Evolutionary conservation across 2,329 filamentous ascomycete species (phyloP), one percentile per base, ranked within the genome.

Genomic region (Sporothrix sp.): DNA sequence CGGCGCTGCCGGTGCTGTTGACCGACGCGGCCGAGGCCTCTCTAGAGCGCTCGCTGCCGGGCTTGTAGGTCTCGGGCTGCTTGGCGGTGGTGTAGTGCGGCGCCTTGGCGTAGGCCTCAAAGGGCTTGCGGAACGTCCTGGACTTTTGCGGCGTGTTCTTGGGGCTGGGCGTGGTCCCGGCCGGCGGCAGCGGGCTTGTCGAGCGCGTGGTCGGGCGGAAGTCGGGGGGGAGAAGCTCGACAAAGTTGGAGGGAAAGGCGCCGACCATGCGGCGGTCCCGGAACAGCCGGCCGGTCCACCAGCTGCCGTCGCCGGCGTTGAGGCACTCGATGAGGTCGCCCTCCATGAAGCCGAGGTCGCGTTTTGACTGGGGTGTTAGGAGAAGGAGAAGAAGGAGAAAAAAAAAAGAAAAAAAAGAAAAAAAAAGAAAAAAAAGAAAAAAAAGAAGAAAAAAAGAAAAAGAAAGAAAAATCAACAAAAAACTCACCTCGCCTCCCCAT

Each of bases 291-390:
- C 93, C 93, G 69, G 90, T 95, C 93, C 93, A 98, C 93, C 93
- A 98, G 42, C 87, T 90, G 48, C 93, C 93, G 69, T 98, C 93
- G 56, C 93, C 93, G 18, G 93, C 93, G 66, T 98, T 98, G 48
- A 98, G 75, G 63, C 91, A 96, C 78, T 98, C 93, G 65, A 98
- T 98, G 58, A 98, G 70, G 68, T 98, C 93, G 57, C 93, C 93
- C 68, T 98, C 93, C 59, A 98, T 85, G 68, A 98, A 98, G 14
- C 93, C 93, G 52, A 98, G 76, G 65, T 98, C 93, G 66, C 85
- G 82, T 72, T 95, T 95, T 21, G 85, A 91, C 82, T 85, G 53
- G 11, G 1, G 45, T 23, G 28, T 46, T 49, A 48, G 52, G n/a
- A 42, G 21, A 28, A 13, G 3, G 10, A n/a, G n/a, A n/a, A n/a